Evolutionary conservation across 2,329 filamentous ascomycete species (phyloP), one percentile per base, ranked within the genome.

Genomic region (Harringtonia aguacate): DNA sequence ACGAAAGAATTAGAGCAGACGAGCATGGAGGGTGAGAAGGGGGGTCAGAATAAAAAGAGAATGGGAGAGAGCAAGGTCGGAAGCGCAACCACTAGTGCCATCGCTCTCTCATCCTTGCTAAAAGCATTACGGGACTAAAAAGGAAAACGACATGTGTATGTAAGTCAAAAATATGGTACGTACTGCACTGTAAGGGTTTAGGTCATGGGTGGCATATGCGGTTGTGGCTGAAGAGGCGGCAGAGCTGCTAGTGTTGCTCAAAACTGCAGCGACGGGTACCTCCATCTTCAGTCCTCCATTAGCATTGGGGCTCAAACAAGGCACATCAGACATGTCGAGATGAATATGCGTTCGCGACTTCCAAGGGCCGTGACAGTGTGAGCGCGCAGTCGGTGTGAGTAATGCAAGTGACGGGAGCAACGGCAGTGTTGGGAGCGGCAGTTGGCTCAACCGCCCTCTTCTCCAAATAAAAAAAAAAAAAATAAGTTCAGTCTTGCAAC

Each of bases 271-370:
- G 20, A 52, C 44, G 13, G 46, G 49, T 18, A 50, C 14, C 27
- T 30, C 45, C 27, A 52, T 49, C 33, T 43, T 31, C 13, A 12
- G 41, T 31, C 53, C 47, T 7, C 24, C 24, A 39, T 54, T 52
- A 39, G 48, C 49, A 40, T 47, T 49, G n/a, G 50, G 52, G 45
- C 48, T 44, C 27, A 56, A 51, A 47, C 55, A 59, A 28, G 52
- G 53, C 24, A 50, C 35, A 39, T 44, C 50, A 34, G 51, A 44
- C 57, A 60, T 61, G 46, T 57, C 53, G 52, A 56, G 43, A 46
- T 53, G 45, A 38, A 53, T 53, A 41, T 50, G 53, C 36, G 57
- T 44, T 10, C 20, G 42, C 9, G 35, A 10, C 24, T 7, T 17
- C n/a, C 8, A 35, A 20, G n/a, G n/a, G 5, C 8, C 17, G n/a